Evolutionary conservation across 1,284 basidiomycete species (phyloP).

Genomic region (Puccinia brachypodii): DNA sequence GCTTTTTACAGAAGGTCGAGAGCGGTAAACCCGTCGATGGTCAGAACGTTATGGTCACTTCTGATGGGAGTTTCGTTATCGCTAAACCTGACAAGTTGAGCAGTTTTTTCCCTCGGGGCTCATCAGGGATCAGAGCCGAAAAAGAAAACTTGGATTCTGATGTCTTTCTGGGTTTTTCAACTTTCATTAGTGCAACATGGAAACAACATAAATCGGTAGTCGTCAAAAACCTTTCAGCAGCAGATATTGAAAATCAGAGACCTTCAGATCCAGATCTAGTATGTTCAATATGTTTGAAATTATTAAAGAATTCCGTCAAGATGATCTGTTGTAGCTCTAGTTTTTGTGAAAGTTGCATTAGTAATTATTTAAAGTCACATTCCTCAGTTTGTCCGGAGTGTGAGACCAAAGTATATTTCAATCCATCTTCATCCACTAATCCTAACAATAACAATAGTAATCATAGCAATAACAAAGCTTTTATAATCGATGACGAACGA

Average conservation of each 20-base stretch:
- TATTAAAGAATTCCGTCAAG: slow-evolving; percentile 83
- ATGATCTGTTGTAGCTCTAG: slow-evolving; percentile 82
- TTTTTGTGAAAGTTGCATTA: slow-evolving; percentile 95
- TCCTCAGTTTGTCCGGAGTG: slow-evolving; percentile 90
- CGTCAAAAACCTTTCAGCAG: slow-evolving; percentile 73
- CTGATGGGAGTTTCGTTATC: slow-evolving; percentile 92
- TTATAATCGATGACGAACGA: slow-evolving; percentile 73
- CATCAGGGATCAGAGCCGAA: not conserved
- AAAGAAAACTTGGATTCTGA: not conserved
- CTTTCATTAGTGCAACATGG: slow-evolving; percentile 71
- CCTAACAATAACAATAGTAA: slow-evolving; percentile 60
- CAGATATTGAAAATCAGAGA: slow-evolving; percentile 76
- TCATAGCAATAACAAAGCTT: slow-evolving; percentile 70
- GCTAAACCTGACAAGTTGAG: slow-evolving; percentile 86
- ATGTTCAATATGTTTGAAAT: slow-evolving; percentile 83
- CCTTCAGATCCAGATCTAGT: slow-evolving; percentile 74
- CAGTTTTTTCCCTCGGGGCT: slow-evolving; percentile 50
- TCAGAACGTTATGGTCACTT: slow-evolving; percentile 91
- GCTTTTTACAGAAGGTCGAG: slow-evolving; percentile 94
- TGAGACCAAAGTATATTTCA: slow-evolving; percentile 64
- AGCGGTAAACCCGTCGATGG: slow-evolving; percentile 65
- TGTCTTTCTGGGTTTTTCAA: slow-evolving; percentile 23
- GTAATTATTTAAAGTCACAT: slow-evolving; percentile 82
- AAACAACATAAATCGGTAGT: slow-evolving; percentile 77
- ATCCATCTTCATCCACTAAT: not conserved